These are phyloP conservation scores for Monascus ruber DNA, from an alignment of 2,329 filamentous ascomycete genomes.

Conservation along the genomic window DNA sequence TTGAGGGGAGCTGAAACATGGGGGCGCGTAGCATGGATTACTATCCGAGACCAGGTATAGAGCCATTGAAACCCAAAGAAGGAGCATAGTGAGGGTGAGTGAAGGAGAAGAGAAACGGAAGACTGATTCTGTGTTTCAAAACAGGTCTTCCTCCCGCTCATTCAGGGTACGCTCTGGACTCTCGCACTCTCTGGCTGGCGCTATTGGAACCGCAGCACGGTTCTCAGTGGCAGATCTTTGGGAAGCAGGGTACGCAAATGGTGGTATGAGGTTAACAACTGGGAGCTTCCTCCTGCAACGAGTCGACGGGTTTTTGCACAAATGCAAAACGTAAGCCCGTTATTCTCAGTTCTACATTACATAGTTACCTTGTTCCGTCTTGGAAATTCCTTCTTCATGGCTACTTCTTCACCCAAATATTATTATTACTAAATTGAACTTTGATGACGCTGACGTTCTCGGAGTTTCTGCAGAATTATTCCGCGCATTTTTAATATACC, in stretches of 20 bases:
- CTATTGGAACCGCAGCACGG: conserved; percentile 71
- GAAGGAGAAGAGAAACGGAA: not conserved
- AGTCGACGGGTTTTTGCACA: conserved; percentile 24
- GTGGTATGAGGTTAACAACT: conserved; percentile 95
- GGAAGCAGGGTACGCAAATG: conserved; percentile 72
- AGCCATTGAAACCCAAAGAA: too few relatives aligned
- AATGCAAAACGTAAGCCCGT: conserved; percentile 31
- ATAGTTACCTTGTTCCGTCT: not conserved
- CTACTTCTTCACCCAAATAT: not conserved
- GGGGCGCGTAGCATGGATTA: conserved; percentile 74
- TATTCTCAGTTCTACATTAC: not conserved
- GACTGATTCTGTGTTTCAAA: conserved; percentile 2
- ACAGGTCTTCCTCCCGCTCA: conserved; percentile 71
- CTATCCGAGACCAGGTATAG: conserved; percentile 69
- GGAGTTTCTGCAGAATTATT: conserved; percentile 28
- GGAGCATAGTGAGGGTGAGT: not conserved
- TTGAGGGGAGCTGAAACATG: conserved; percentile 68
- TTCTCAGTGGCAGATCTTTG: conserved; percentile 62
- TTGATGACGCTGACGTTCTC: conserved; percentile 14
- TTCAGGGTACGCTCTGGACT: conserved; percentile 84
- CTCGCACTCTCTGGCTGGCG: conserved; percentile 78
- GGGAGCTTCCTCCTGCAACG: conserved; percentile 51
- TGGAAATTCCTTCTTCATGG: not conserved
- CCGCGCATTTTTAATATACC: conserved; percentile 17
- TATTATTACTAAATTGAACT: conserved; percentile 1